A percentile compares a stretch with the other conserved stretches of the same genome.
Conservation (phyloP, 371 early-diverging fungal genomes). For the Fennellomyces sp. region DNA sequence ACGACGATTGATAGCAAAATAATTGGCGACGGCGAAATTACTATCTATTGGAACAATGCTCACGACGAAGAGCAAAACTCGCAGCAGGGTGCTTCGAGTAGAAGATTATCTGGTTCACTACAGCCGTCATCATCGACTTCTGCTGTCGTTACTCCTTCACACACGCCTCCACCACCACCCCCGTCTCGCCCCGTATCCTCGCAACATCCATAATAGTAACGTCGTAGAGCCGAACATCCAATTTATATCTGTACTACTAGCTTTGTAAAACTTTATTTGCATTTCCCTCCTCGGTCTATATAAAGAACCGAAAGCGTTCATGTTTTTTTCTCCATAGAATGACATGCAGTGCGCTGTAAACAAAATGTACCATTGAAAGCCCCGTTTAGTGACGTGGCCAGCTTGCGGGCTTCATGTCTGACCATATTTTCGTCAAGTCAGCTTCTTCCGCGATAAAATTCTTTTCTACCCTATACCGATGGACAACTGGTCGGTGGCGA, state of each 20-base stretch:
- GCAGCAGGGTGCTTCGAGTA: no score
- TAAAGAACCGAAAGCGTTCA: background rate
- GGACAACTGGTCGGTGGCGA: background rate
- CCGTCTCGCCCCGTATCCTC: background rate
- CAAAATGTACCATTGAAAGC: background rate
- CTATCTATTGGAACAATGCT: slow-evolving; percentile 39
- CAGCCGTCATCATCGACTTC: no score
- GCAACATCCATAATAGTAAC: background rate
- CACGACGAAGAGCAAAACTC: background rate
- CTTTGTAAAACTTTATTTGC: background rate
- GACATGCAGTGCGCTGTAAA: background rate
- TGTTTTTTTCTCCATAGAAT: background rate
- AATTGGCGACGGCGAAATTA: slow-evolving; percentile 50
- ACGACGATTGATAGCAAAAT: background rate
- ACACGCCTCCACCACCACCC: background rate
- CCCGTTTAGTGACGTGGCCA: background rate
- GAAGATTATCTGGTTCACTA: no score
- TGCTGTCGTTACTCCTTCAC: background rate
- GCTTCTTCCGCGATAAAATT: background rate
- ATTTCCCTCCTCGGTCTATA: background rate
- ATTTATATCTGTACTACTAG: background rate
- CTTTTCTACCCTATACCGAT: background rate
- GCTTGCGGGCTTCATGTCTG: background rate
- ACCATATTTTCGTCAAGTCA: background rate
- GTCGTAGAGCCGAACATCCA: background rate